phyloP scores from a whole-genome alignment of 345 rosid genomes.

The Eucalyptus tenuipes region DNA sequence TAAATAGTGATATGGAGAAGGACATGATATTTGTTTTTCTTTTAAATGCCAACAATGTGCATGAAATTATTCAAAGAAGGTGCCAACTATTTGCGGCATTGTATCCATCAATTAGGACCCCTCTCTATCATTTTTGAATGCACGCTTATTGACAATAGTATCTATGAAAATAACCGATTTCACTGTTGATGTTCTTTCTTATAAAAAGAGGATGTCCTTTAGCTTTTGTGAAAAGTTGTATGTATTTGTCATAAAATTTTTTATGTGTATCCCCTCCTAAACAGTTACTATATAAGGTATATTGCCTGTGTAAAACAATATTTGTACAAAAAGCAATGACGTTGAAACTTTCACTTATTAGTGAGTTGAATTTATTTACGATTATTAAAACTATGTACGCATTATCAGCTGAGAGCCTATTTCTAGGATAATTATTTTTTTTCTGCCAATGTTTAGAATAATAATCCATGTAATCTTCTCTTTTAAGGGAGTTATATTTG shows the following conservation, averaged over 20 bases:
- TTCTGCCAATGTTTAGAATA: neutral
- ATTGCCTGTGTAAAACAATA: neutral
- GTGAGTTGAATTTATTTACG: neutral
- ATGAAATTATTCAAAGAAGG: neutral
- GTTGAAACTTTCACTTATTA: neutral
- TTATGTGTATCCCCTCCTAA: neutral
- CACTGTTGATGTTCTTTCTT: neutral
- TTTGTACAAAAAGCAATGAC: neutral
- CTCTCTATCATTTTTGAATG: neutral
- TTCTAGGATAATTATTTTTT: neutral
- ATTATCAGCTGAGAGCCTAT: neutral
- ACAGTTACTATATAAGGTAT: neutral
- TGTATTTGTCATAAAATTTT: neutral
- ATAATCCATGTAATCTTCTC: neutral
- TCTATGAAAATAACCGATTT: neutral
- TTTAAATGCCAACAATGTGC: neutral
- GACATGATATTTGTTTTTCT: neutral
- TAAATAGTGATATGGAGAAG: neutral
- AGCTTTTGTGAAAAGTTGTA: neutral
- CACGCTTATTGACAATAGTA: neutral
- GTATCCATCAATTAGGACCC: neutral
- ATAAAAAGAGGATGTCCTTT: neutral
- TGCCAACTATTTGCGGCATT: neutral
- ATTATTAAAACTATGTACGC: neutral
- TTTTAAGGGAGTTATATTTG: neutral